Evolutionary conservation across 805 yeast species (phyloP).

Genomic region (Candida sonorensis): DNA sequence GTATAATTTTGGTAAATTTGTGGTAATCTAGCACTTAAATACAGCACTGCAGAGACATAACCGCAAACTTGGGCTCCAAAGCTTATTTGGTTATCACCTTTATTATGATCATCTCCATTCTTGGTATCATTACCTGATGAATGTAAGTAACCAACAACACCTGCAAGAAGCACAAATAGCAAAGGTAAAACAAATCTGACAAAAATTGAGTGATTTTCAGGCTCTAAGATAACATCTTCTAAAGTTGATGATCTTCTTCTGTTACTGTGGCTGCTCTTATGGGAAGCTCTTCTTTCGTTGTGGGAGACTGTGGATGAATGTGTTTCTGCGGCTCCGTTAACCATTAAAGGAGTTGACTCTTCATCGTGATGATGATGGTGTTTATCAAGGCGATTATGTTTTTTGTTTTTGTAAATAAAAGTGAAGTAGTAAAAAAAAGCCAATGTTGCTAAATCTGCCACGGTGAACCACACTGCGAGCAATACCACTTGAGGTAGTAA

Average conservation of each 20-base stretch:
- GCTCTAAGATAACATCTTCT: slow-evolving; percentile 43
- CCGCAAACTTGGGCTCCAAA: slow-evolving; percentile 67
- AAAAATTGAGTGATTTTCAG: slow-evolving; percentile 39
- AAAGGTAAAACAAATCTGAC: slow-evolving; percentile 52
- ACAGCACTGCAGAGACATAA: slow-evolving; percentile 59
- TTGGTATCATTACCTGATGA: slow-evolving; percentile 25
- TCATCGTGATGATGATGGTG: slow-evolving; percentile 16
- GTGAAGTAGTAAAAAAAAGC: slow-evolving; percentile 61
- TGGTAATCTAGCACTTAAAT: slow-evolving; percentile 69
- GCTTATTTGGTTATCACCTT: slow-evolving; percentile 17
- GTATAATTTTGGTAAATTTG: slow-evolving; percentile 77
- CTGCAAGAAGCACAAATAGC: slow-evolving; percentile 55
- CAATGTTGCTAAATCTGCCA: slow-evolving; percentile 58
- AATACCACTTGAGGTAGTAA: slow-evolving; percentile 63
- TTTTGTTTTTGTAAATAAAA: slow-evolving; percentile 32
- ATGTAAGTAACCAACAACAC: slow-evolving; percentile 50
- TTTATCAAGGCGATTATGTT: too few relatives aligned
- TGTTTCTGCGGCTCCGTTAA: background rate
- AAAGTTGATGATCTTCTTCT: slow-evolving; percentile 44
- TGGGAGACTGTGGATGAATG: too few relatives aligned
- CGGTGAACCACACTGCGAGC: slow-evolving; percentile 70
- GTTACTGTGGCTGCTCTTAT: slow-evolving; percentile 8
- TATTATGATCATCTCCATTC: slow-evolving; percentile 12
- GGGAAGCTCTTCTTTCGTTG: slow-evolving; percentile 11
- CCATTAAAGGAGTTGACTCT: slow-evolving; percentile 30